Conservation (phyloP, 78 protist genomes). For the Emiliania huxleyi region DNA sequence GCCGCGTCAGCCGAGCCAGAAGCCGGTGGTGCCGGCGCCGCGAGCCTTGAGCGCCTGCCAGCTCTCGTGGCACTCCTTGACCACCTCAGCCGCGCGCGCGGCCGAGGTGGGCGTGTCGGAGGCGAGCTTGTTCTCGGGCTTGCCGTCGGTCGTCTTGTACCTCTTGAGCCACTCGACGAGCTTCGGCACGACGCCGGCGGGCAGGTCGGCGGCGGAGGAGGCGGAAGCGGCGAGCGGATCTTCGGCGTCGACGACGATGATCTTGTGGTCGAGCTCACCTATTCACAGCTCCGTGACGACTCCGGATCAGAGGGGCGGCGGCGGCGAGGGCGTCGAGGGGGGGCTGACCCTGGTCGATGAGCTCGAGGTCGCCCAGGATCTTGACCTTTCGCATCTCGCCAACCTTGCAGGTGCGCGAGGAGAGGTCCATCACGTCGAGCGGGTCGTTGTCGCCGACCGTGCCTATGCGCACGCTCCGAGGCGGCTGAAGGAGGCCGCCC, state of each 20-base stretch:
- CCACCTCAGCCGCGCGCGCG: not conserved
- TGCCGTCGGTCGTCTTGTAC: conserved; percentile 56
- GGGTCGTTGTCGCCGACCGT: conserved; percentile 53
- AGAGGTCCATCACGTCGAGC: conserved; percentile 53
- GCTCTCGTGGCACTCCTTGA: not conserved
- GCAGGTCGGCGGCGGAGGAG: conserved; percentile 1
- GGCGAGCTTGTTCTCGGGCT: conserved; percentile 24
- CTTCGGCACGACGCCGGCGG: not conserved
- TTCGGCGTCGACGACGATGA: conserved; percentile 25
- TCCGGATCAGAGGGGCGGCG: conserved; percentile 18
- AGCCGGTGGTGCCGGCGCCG: not conserved
- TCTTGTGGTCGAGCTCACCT: conserved; percentile 45
- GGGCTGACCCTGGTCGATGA: conserved; percentile 43
- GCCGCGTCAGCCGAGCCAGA: conserved; percentile 8
- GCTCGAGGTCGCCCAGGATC: conserved; percentile 38
- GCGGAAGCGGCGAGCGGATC: conserved; percentile 15
- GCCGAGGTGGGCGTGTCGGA: not conserved
- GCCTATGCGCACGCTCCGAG: too few species aligned
- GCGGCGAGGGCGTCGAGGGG: not conserved
- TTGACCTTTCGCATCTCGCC: conserved; percentile 46
- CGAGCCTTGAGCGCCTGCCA: not conserved
- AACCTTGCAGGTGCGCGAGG: not conserved
- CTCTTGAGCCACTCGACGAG: conserved; percentile 49
- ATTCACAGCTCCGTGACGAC: too few species aligned
- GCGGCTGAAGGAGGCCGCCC: too few species aligned